A percentile compares a stretch with the other conserved stretches of the same genome.
Evolutionary conservation across 2,329 filamentous ascomycete species (phyloP).

Genomic region (Arthroderma sp.): DNA sequence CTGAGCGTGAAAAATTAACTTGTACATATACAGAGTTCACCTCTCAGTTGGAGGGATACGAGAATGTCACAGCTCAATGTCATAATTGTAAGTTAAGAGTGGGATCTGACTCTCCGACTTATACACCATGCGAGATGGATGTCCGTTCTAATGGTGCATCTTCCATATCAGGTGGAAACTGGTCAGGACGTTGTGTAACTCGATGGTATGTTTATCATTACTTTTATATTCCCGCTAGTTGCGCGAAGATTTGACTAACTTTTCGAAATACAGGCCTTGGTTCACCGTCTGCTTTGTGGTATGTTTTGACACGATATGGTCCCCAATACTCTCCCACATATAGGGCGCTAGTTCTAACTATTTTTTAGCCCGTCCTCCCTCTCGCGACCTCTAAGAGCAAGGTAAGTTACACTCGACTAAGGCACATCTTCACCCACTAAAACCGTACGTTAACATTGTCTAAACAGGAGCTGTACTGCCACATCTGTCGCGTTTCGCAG

Average conservation of each 20-base stretch:
- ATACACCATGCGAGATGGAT: neutral
- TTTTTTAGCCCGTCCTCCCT: conserved; percentile 18
- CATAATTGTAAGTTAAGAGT: conserved; percentile 18
- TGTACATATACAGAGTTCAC: conserved; percentile 19
- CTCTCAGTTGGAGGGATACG: conserved; percentile 20
- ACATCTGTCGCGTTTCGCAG: conserved; percentile 13
- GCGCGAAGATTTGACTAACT: neutral
- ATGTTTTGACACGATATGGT: neutral
- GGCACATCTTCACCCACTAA: neutral
- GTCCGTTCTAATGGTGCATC: neutral
- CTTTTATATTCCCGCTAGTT: neutral
- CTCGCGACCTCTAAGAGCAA: conserved; percentile 29
- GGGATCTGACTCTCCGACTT: neutral
- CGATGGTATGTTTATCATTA: conserved; percentile 15
- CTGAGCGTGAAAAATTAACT: neutral
- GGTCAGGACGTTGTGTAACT: conserved; percentile 21
- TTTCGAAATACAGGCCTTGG: conserved; percentile 15
- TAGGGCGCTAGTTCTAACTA: neutral
- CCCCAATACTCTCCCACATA: too few species aligned
- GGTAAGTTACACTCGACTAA: conserved; percentile 27
- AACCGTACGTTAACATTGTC: neutral
- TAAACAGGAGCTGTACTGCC: conserved; percentile 11
- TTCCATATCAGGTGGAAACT: conserved; percentile 18
- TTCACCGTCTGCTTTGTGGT: conserved; percentile 25
- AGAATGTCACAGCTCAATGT: conserved; percentile 24